Conservation (phyloP, 2,329 filamentous ascomycete species). For the Microdochium bolleyi region DNA sequence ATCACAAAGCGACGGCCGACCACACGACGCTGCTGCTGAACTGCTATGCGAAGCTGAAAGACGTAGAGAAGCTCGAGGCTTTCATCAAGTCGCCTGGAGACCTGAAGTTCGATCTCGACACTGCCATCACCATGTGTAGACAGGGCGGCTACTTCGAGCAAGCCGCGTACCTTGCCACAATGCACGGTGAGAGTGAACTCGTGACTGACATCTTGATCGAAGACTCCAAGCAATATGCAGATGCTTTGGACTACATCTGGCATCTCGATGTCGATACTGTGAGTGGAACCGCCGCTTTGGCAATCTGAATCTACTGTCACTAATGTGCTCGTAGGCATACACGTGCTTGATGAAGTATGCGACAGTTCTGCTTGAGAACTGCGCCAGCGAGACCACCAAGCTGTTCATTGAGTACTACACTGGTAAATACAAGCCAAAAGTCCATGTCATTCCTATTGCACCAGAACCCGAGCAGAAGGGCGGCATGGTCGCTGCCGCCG, state of each 20-base stretch:
- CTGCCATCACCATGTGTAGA: constrained; percentile 93
- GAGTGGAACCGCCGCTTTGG: constrained; percentile 21
- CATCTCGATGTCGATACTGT: constrained; percentile 72
- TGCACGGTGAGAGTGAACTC: constrained; percentile 87
- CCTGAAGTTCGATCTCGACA: constrained; percentile 93
- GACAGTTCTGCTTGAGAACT: constrained; percentile 80
- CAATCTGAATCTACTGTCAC: not conserved
- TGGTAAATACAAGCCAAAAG: constrained; percentile 68
- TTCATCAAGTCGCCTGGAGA: constrained; percentile 96
- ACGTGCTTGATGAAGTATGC: constrained; percentile 92
- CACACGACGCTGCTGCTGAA: constrained; percentile 93
- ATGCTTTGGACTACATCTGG: constrained; percentile 89
- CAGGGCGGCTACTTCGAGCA: constrained; percentile 97
- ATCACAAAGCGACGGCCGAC: constrained; percentile 85
- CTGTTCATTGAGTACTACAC: constrained; percentile 95
- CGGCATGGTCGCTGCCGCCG: constrained; percentile 53
- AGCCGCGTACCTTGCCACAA: constrained; percentile 88
- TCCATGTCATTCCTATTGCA: constrained; percentile 36
- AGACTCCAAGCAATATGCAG: constrained; percentile 82
- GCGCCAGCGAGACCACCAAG: constrained; percentile 71
- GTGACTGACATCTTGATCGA: constrained; percentile 96
- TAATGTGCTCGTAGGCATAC: constrained; percentile 56
- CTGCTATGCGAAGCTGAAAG: constrained; percentile 96
- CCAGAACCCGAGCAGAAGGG: not conserved
- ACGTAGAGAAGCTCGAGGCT: constrained; percentile 89